Evolutionary conservation across 148 eudicot species (phyloP).

Genomic region (Rhododendron henanense): DNA sequence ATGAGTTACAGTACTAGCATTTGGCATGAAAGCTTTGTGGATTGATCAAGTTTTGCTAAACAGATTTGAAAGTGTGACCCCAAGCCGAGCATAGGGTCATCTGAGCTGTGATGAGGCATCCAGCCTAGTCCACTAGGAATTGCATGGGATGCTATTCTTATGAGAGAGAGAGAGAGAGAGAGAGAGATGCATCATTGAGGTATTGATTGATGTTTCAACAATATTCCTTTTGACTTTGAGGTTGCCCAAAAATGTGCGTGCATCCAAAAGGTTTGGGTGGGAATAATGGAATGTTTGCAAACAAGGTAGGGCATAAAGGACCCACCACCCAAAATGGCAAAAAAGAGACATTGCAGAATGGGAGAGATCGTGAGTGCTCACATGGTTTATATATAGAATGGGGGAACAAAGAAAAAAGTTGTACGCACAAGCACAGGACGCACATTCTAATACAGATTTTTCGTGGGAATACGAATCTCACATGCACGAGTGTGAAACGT

Average conservation of each 20-base stretch:
- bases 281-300: slow-evolving; percentile 8
- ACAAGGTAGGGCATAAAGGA: slow-evolving; percentile 6
- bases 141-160: neutral
- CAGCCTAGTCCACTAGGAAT: neutral
- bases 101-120: neutral
- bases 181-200: neutral
- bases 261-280: neutral
- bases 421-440: neutral
- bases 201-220: slow-evolving; percentile 20
- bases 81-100: neutral
- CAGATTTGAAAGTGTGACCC: neutral
- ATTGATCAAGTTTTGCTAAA: too few species aligned
- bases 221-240: slow-evolving; percentile 8
- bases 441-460: neutral
- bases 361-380: neutral
- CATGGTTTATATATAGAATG: neutral
- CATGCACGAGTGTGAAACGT: neutral
- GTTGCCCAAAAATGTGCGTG: neutral
- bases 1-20: too few species aligned
- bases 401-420: neutral
- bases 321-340: neutral
- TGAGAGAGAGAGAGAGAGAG: neutral
- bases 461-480: neutral
- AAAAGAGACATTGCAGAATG: neutral
- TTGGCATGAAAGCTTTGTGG: too few species aligned